A percentile compares a stretch with the other conserved stretches of the same genome.
Evolutionary conservation across 805 yeast species (phyloP).

Genomic region (Lipomyces yamanashiensis): DNA sequence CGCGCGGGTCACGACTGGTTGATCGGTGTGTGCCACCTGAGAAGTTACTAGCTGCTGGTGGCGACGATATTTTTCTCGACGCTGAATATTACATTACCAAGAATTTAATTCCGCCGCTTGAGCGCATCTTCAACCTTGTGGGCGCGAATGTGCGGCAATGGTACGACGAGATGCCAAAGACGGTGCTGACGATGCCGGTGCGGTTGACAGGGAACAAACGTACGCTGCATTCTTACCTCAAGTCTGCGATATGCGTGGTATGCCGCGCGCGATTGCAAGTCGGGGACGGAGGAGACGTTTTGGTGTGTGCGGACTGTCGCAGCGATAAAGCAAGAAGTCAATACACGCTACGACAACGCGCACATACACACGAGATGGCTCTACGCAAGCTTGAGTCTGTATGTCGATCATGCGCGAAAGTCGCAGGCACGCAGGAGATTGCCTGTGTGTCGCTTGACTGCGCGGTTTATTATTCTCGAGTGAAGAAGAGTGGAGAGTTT

Average conservation of each 20-base stretch:
- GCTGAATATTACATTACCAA: constrained; percentile 83
- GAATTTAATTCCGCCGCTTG: constrained; percentile 87
- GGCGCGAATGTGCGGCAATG: constrained; percentile 82
- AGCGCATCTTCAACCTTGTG: constrained; percentile 75
- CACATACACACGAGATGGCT: constrained; percentile 30
- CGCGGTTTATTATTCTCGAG: constrained; percentile 60
- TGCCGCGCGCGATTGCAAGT: constrained; percentile 14
- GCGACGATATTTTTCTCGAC: constrained; percentile 57
- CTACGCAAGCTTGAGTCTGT: constrained; percentile 37
- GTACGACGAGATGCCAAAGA: constrained; percentile 71
- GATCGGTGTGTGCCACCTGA: constrained; percentile 83
- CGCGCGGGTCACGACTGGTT: constrained; percentile 59
- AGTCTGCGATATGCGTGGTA: constrained; percentile 30
- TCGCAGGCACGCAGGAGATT: constrained; percentile 43
- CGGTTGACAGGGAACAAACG: not conserved
- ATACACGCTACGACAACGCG: constrained; percentile 27
- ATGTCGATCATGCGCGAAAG: constrained; percentile 44
- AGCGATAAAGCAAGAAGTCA: constrained; percentile 19
- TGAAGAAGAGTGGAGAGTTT: constrained; percentile 45
- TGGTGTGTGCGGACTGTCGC: constrained; percentile 33
- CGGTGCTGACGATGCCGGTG: constrained; percentile 26
- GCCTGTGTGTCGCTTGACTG: constrained; percentile 69
- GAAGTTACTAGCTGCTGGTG: constrained; percentile 55
- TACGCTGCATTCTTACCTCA: constrained; percentile 29
- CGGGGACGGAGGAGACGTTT: constrained; percentile 24